phyloP scores from a whole-genome alignment of 139 green algal genomes.

The Zygnema cylindricum region DNA sequence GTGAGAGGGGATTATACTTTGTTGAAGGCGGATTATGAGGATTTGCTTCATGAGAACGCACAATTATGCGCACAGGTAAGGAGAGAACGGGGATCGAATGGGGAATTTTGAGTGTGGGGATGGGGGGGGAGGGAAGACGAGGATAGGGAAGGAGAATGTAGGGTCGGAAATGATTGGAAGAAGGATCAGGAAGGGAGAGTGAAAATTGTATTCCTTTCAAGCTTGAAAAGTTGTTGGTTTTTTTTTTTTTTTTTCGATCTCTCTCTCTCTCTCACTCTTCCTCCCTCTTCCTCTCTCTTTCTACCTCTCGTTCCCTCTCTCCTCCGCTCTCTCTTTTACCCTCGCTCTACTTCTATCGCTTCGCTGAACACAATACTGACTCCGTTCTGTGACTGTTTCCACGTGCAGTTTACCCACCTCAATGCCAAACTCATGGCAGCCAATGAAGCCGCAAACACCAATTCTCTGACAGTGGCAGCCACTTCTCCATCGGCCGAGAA shows the following conservation, averaged over 20 bases:
- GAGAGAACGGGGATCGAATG: not conserved
- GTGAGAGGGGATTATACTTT: constrained; percentile 26
- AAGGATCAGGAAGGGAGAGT: no score
- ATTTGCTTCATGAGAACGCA: constrained; percentile 24
- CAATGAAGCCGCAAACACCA: no score
- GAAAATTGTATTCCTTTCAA: no score
- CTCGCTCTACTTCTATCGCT: no score
- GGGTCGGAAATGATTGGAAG: not conserved
- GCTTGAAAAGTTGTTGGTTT: no score
- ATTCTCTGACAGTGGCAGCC: no score
- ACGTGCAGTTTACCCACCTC: not conserved
- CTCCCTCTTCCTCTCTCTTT: no score
- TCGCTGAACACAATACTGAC: no score
- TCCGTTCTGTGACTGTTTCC: no score
- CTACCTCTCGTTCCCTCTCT: no score
- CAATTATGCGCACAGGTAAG: constrained; percentile 27
- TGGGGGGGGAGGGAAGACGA: not conserved
- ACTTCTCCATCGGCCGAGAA: no score
- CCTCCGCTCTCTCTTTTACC: no score
- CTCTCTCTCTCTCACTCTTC: not conserved
- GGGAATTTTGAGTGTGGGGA: not conserved
- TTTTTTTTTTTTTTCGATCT: not conserved
- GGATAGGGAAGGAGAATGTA: not conserved
- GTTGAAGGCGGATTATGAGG: constrained; percentile 44
- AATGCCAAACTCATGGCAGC: not conserved